phyloP scores from a whole-genome alignment of 306 rosid genomes.

The Neltuma alba region DNA sequence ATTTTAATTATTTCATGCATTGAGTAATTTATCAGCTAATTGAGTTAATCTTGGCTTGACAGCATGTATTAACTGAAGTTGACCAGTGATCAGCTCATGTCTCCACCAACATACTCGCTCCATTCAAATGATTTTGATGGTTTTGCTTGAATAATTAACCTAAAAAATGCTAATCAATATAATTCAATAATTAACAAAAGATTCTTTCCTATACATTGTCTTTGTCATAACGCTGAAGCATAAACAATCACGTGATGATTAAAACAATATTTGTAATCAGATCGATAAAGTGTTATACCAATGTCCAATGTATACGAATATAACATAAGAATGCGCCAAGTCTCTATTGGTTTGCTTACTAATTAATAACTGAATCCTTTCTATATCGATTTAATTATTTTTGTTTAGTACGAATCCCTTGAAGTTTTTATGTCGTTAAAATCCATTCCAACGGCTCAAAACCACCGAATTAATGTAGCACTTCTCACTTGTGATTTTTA shows the following conservation, averaged over 20 bases:
- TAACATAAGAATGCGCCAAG: neutral
- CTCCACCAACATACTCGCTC: neutral
- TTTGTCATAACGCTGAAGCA: neutral
- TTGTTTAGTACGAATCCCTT: neutral
- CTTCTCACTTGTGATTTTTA: neutral
- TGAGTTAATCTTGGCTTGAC: neutral
- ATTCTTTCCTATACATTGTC: neutral
- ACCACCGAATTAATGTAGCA: neutral
- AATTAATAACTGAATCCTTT: neutral
- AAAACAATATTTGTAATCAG: neutral
- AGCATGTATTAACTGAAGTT: neutral
- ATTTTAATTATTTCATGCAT: neutral
- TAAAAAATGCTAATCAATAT: neutral
- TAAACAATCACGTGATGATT: neutral
- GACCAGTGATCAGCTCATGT: neutral
- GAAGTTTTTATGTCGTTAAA: neutral
- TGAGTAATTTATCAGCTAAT: neutral
- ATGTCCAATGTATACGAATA: neutral
- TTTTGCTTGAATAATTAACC: neutral
- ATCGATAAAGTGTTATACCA: neutral
- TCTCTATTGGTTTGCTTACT: neutral
- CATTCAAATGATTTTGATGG: neutral
- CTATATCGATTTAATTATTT: neutral
- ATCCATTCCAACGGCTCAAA: neutral
- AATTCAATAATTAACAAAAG: neutral